A percentile compares a stretch with the other conserved stretches of the same genome.
Conservation (phyloP, 768 basidiomycete genomes). For the Cystofilobasidium macerans region DNA sequence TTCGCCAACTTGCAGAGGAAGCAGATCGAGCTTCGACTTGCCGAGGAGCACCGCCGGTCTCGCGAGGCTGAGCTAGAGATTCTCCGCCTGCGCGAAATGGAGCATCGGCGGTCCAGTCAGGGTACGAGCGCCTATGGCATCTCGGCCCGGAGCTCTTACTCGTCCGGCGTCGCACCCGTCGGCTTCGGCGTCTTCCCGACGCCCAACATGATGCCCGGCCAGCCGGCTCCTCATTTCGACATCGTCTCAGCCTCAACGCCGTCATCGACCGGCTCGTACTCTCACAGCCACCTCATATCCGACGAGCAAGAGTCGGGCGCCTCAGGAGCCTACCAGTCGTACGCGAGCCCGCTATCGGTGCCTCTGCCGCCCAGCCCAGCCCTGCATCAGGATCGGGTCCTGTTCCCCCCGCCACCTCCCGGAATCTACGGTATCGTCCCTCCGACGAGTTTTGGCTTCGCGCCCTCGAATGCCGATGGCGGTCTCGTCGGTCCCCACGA, state of each 20-base stretch:
- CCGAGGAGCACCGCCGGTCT: neutral
- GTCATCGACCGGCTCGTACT: neutral
- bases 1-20: neutral
- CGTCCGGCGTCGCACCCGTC: neutral
- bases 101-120: neutral
- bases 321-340: neutral
- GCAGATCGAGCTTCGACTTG: conserved; percentile 12
- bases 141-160: neutral
- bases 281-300: neutral
- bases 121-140: neutral
- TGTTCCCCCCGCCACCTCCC: too few species aligned
- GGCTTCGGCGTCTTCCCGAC: too few species aligned
- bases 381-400: too few species aligned
- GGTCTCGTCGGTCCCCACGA: too few species aligned
- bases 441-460: too few species aligned
- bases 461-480: too few species aligned
- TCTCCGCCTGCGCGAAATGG: neutral
- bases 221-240: neutral
- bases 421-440: too few species aligned
- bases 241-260: neutral
- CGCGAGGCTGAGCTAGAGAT: conserved; percentile 11
- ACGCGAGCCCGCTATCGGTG: neutral
- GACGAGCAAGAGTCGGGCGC: neutral
- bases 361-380: too few species aligned
- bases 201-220: neutral